phyloP scores from a whole-genome alignment of 768 basidiomycete genomes.

The Collybiopsis confluens region DNA sequence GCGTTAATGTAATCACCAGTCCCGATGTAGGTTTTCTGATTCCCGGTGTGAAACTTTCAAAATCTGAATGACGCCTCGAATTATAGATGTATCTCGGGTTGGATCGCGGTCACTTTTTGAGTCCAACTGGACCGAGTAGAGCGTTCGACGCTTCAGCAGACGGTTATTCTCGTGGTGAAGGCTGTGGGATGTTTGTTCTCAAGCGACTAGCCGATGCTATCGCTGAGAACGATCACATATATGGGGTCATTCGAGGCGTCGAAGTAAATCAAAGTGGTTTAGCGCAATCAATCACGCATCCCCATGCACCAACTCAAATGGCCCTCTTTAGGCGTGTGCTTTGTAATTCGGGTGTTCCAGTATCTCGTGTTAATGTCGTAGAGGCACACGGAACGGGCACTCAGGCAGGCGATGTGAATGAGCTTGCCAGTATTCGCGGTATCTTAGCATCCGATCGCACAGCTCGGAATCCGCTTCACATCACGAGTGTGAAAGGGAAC shows the following conservation, averaged over 20 bases:
- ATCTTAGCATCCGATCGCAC: constrained; percentile 44
- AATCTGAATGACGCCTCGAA: background rate
- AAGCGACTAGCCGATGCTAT: constrained; percentile 67
- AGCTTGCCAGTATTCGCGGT: constrained; percentile 57
- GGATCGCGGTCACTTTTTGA: constrained; percentile 66
- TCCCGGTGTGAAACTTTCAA: constrained; percentile 16
- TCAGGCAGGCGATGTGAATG: constrained; percentile 64
- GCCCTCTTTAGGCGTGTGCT: constrained; percentile 50
- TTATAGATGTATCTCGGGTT: constrained; percentile 65
- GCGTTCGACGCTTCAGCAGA: constrained; percentile 69
- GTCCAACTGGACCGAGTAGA: constrained; percentile 62
- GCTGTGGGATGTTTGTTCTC: constrained; percentile 66
- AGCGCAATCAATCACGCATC: constrained; percentile 68
- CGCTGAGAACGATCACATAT: constrained; percentile 61
- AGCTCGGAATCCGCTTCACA: constrained; percentile 48
- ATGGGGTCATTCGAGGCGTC: constrained; percentile 63
- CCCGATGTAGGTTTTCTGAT: constrained; percentile 47
- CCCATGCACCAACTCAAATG: constrained; percentile 59
- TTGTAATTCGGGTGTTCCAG: constrained; percentile 36
- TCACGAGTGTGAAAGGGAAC: constrained; percentile 70
- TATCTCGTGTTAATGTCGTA: constrained; percentile 50
- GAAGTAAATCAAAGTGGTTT: constrained; percentile 72
- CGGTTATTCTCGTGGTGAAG: constrained; percentile 70
- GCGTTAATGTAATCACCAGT: constrained; percentile 68
- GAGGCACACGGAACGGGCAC: constrained; percentile 79